Evolutionary conservation across 805 yeast genomes (phyloP), one percentile per base, ranked within the genome.

Genomic region (Millerozyma acaciae): DNA sequence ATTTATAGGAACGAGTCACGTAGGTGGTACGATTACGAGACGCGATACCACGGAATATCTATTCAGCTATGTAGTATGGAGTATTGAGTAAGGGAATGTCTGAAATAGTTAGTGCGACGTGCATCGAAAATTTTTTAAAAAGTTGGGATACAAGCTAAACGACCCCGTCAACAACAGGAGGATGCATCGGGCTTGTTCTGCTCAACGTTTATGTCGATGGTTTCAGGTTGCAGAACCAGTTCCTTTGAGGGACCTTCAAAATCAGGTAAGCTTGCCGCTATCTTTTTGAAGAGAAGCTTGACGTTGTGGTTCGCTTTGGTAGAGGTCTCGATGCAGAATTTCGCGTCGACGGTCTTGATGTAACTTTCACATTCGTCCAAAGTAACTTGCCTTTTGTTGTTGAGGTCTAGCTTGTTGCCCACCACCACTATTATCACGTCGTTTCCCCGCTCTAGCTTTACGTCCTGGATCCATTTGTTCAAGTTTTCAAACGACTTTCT

Each of bases 271-370:
- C 85, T 77, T 53, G 84, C 84, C 9, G 97, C 98, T 42, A 90
- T 84, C 53, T 83, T 84, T 53, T 88, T 86, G 65, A 93, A 90
- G 43, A 93, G 65, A 35, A 78, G 75, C 62, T 90, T 90, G 35
- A 93, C 96, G 48, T 93, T 93, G 57, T 89, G 84, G 20, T 96
- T 96, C 28, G 88, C 88, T 62, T 89, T 90, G 8, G 97, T 90
- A 39, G 95, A 83, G 1, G 97, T 90, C 55, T 93, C 98, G 55
- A 90, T 80, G 56, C 82, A 85, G 41, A 84, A 77, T 54, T 79
- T 76, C 28, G 90, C 89, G 7, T 82, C 86, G 35, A 86, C 67
- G 32, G 71, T 71, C 44, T 78, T 73, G 19, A 90, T 82, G 46
- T 84, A 75, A 37, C 70, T 70, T 55, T 87, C 93, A 26, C 95